A percentile compares a stretch with the other conserved stretches of the same genome.
Evolutionary conservation across 805 yeast species (phyloP).

Genomic region (Candida sanyiensis): DNA sequence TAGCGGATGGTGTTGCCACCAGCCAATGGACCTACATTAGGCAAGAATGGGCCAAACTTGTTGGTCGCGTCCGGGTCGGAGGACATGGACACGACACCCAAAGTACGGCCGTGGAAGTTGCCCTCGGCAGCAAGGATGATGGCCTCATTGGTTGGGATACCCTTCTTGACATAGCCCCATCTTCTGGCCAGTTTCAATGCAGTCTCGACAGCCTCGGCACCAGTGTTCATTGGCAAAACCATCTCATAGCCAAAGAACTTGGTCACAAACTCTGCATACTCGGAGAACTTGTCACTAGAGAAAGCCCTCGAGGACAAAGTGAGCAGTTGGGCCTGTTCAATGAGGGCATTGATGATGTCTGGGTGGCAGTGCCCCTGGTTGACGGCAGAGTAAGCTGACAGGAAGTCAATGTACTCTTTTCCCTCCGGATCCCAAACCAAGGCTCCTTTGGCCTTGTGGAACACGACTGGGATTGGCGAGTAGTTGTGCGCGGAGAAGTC

Average conservation of each 20-base stretch:
- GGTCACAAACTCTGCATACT: conserved; percentile 80
- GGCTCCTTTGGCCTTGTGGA: conserved; percentile 81
- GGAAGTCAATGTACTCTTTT: conserved; percentile 83
- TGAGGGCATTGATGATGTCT: conserved; percentile 74
- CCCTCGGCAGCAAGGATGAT: conserved; percentile 80
- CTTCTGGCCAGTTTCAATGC: conserved; percentile 90
- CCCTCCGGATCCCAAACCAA: conserved; percentile 99
- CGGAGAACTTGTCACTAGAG: conserved; percentile 82
- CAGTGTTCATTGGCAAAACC: conserved; percentile 97
- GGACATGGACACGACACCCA: conserved; percentile 93
- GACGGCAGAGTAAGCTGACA: conserved; percentile 94
- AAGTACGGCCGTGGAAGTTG: conserved; percentile 95
- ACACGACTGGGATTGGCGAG: conserved; percentile 94
- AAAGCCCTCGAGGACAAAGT: conserved; percentile 92
- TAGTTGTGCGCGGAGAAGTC: conserved; percentile 93
- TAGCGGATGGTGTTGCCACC: conserved; percentile 58
- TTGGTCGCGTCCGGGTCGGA: conserved; percentile 91
- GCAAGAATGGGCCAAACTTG: conserved; percentile 84
- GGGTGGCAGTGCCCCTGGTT: conserved; percentile 99
- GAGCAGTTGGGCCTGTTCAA: conserved; percentile 78
- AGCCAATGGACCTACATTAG: conserved; percentile 80
- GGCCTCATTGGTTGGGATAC: conserved; percentile 78
- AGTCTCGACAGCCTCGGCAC: conserved; percentile 98
- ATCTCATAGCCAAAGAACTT: conserved; percentile 86
- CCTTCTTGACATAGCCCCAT: conserved; percentile 92